Conservation (phyloP, 2,329 filamentous ascomycete genomes). For the Elsinoe arachidis region DNA sequence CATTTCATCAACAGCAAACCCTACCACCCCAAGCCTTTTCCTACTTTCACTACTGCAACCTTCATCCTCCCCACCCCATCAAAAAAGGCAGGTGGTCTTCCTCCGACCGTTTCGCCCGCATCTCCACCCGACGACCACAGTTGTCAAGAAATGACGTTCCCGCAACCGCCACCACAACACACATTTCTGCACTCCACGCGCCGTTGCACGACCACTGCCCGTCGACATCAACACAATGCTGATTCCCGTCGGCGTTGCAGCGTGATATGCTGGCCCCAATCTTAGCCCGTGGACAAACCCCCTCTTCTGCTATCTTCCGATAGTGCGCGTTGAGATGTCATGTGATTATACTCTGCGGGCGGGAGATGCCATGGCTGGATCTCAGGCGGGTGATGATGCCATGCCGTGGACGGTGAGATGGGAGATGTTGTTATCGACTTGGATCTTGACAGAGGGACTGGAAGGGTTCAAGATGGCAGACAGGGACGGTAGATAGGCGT, state of each 20-base stretch:
- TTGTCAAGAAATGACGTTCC: conserved; percentile 1
- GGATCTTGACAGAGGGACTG: too few relatives aligned
- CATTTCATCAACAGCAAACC: not conserved
- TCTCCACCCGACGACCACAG: not conserved
- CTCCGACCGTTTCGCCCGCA: not conserved
- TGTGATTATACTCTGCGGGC: not conserved
- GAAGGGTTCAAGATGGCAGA: not conserved
- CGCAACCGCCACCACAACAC: not conserved
- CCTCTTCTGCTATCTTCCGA: conserved; percentile 1
- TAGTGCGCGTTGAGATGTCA: not conserved
- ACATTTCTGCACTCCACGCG: not conserved
- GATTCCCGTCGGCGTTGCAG: too few relatives aligned
- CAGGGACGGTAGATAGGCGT: not conserved
- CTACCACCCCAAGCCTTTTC: not conserved
- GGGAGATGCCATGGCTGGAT: not conserved
- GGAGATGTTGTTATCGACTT: not conserved
- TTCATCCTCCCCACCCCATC: not conserved
- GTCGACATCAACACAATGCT: too few relatives aligned
- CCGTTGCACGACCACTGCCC: not conserved
- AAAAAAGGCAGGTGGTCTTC: not conserved
- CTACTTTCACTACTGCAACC: not conserved
- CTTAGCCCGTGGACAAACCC: too few relatives aligned
- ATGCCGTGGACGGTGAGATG: not conserved
- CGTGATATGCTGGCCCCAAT: too few relatives aligned
- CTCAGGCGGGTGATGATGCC: not conserved